Evolutionary conservation across 345 rosid genomes (phyloP), one percentile per base, ranked within the genome.

Genomic region (Eutrema japonicum): DNA sequence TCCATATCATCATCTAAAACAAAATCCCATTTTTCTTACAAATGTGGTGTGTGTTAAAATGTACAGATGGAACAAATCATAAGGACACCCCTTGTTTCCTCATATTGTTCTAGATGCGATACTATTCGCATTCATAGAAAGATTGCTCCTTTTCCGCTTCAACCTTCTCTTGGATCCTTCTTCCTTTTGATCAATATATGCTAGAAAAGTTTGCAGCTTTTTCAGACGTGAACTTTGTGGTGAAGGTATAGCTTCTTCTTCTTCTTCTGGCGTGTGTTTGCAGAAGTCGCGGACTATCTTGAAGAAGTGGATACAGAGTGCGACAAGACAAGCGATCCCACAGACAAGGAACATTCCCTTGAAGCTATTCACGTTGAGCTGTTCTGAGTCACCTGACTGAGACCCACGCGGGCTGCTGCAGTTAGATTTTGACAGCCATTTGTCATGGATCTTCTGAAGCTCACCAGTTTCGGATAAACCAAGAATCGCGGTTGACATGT

Each of bases 401-500:
- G 89, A 74, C 43, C 42, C 57, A 7, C 47, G 72, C 3, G 49
- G 5, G 8, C 81, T 77, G 62, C 85, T 46, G 67, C 97, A 89
- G 32, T 77, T 67, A n/a, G 73, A 80, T 70, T 71, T 86, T 4
- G 66, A 64, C 1, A 89, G 88, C 98, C 97, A 93, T 77, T 33
- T 76, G 67, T 89, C 83, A 52, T 85, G 88, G 49, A 93, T 86
- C 82, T 65, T 85, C 76, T 89, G 91, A 74, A 93, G 97, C 26
- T 91, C 81, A 2, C 96, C 97, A 26, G 85, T 91, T 82, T 93
- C 98, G 0, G 97, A 91, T 53, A 93, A 76, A 13, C 79, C 50
- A 27, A 93, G 94, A 72, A 93, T 82, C 2, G 98, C 94, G 1
- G 96, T 93, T 30, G 98, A 93, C 91, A 91, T 82, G 81, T 93